Evolutionary conservation across 1,284 basidiomycete genomes (phyloP).

Genomic region (Heterobasidion annosum): DNA sequence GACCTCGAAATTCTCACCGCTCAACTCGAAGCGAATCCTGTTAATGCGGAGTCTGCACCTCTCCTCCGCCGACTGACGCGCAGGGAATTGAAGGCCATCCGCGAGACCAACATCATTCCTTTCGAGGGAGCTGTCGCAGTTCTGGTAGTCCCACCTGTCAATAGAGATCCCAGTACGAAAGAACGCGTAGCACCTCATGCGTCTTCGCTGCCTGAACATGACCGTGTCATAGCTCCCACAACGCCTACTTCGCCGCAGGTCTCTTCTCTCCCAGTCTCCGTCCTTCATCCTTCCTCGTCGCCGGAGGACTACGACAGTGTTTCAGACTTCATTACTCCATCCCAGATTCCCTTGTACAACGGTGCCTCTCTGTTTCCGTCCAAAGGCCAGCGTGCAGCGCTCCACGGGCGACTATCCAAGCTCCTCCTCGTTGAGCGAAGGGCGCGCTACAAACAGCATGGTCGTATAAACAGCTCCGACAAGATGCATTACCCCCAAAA

Average conservation of each 20-base stretch:
- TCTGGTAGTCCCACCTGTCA: conserved; percentile 61
- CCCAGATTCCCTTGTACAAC: conserved; percentile 59
- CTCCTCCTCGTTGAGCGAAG: conserved; percentile 40
- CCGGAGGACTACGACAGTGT: conserved; percentile 11
- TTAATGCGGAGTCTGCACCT: conserved; percentile 16
- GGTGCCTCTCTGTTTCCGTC: conserved; percentile 53
- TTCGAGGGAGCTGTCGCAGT: conserved; percentile 49
- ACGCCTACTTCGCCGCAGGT: not conserved
- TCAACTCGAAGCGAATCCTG: conserved; percentile 22
- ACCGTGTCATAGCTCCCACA: conserved; percentile 4
- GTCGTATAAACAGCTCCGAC: not conserved
- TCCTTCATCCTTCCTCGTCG: conserved; percentile 23
- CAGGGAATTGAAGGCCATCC: conserved; percentile 45
- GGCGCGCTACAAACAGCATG: conserved; percentile 18
- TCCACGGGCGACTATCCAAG: conserved; percentile 38
- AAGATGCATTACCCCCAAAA: not conserved
- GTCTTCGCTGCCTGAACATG: conserved; percentile 28
- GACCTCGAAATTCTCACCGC: conserved; percentile 54
- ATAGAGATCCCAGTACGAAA: conserved; percentile 41
- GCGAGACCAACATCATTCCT: conserved; percentile 36
- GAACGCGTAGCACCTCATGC: conserved; percentile 31
- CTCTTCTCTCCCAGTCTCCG: conserved; percentile 24
- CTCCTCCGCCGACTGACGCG: conserved; percentile 55
- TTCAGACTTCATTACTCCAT: conserved; percentile 25
- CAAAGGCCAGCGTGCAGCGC: conserved; percentile 43